These are phyloP conservation scores for Daldinia loculata DNA, from an alignment of 495 filamentous ascomycete genomes.

Conservation along the genomic window DNA sequence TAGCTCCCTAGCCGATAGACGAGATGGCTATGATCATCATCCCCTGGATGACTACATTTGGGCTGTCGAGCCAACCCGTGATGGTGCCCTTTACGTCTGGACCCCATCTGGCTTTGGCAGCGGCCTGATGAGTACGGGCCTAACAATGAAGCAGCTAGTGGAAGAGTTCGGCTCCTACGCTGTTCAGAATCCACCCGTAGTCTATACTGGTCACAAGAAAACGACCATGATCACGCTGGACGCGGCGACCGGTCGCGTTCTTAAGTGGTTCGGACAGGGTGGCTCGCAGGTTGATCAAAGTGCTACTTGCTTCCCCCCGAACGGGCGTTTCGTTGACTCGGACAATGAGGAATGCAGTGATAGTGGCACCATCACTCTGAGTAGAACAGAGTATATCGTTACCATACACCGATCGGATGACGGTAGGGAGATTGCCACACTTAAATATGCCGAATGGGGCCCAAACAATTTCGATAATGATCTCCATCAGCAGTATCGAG, in stretches of 20 bases:
- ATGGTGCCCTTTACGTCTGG: conserved; percentile 91
- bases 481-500: conserved; percentile 79
- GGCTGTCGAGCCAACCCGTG: conserved; percentile 92
- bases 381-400: conserved; percentile 87
- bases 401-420: conserved; percentile 80
- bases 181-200: conserved; percentile 72
- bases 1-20: conserved; percentile 64
- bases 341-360: conserved; percentile 77
- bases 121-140: conserved; percentile 79
- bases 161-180: conserved; percentile 77
- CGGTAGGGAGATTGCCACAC: conserved; percentile 80
- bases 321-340: conserved; percentile 62
- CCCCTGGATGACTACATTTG: conserved; percentile 87
- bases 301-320: conserved; percentile 65
- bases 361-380: conserved; percentile 77
- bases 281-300: conserved; percentile 57
- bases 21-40: conserved; percentile 55
- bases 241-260: conserved; percentile 79
- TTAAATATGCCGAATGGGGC: conserved; percentile 94
- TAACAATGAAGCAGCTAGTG: conserved; percentile 85
- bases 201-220: conserved; percentile 91
- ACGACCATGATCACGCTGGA: conserved; percentile 88
- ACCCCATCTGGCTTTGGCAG: conserved; percentile 71
- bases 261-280: conserved; percentile 59
- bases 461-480: conserved; percentile 92